Conservation (phyloP, 768 basidiomycete species). For the Candolleomyces aberdarensis region DNA sequence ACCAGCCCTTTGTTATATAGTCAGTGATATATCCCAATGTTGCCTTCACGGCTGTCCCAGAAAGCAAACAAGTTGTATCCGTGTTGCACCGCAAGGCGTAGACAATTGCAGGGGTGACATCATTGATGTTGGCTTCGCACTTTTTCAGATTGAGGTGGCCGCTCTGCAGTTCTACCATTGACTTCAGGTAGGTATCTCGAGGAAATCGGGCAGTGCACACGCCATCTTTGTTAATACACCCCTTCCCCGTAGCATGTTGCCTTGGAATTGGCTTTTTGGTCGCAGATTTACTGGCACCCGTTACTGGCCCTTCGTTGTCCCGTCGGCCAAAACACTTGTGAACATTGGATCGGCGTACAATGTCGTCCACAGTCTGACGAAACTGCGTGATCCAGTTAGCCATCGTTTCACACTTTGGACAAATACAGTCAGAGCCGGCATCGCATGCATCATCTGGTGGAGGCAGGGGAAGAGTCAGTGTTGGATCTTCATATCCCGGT, state of each 20-base stretch:
- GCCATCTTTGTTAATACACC: too few species aligned
- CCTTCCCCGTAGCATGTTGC: not conserved
- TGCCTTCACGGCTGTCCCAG: constrained; percentile 38
- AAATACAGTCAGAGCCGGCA: not conserved
- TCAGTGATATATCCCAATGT: constrained; percentile 38
- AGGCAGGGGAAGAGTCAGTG: not conserved
- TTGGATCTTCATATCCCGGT: not conserved
- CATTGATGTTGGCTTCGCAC: constrained; percentile 35
- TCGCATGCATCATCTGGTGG: not conserved
- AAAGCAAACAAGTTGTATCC: constrained; percentile 33
- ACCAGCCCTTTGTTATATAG: constrained; percentile 37
- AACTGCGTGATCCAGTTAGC: not conserved
- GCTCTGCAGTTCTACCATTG: constrained; percentile 24
- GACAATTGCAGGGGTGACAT: constrained; percentile 29
- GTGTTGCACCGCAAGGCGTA: constrained; percentile 37
- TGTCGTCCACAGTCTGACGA: constrained; percentile 3
- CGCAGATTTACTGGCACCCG: too few species aligned
- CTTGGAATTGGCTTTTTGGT: too few species aligned
- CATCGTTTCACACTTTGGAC: not conserved
- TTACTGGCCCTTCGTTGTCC: too few species aligned
- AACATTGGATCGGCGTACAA: not conserved
- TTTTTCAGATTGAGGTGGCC: constrained; percentile 29
- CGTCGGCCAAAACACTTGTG: constrained; percentile 1
- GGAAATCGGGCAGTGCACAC: constrained; percentile 36
- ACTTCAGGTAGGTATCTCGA: constrained; percentile 13